phyloP scores from a whole-genome alignment of 352 stramenopile species.

The Globisporangium recalcitrans region DNA sequence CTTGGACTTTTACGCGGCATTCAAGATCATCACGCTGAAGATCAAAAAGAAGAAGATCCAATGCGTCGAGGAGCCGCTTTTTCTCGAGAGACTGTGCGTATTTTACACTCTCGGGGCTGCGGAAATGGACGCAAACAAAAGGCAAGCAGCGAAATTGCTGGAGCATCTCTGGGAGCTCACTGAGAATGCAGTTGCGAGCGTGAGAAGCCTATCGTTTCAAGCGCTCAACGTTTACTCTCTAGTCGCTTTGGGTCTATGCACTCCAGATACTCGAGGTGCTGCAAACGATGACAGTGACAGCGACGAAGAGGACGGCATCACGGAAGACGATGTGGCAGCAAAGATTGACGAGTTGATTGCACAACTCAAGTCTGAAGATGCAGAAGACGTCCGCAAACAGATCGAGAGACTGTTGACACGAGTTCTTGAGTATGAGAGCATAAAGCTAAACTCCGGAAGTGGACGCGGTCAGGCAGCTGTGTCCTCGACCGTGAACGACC shows the following conservation, averaged over 20 bases:
- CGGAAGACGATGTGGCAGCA: slow-evolving; percentile 35
- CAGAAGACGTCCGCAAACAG: slow-evolving; percentile 28
- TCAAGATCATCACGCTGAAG: slow-evolving; percentile 73
- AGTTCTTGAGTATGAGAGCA: slow-evolving; percentile 40
- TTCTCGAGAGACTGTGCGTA: slow-evolving; percentile 48
- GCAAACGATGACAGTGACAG: slow-evolving; percentile 20
- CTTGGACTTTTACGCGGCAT: slow-evolving; percentile 67
- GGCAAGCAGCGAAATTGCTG: slow-evolving; percentile 39
- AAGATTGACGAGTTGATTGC: slow-evolving; percentile 43
- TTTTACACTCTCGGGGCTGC: slow-evolving; percentile 45
- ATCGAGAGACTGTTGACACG: slow-evolving; percentile 32
- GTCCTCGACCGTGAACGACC: slow-evolving; percentile 25
- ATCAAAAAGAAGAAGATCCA: slow-evolving; percentile 58
- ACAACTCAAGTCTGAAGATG: slow-evolving; percentile 29
- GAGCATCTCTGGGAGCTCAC: slow-evolving; percentile 46
- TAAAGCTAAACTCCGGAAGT: slow-evolving; percentile 28
- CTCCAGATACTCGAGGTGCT: slow-evolving; percentile 10
- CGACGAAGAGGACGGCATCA: slow-evolving; percentile 28
- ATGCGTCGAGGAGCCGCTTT: slow-evolving; percentile 38
- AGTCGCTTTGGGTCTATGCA: slow-evolving; percentile 32
- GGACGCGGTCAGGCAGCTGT: slow-evolving; percentile 32
- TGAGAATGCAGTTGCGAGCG: slow-evolving; percentile 24
- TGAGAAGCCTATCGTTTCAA: slow-evolving; percentile 38
- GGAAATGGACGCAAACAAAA: slow-evolving; percentile 36
- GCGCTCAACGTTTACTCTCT: slow-evolving; percentile 46